phyloP scores from a whole-genome alignment of 1,284 basidiomycete species.

The Ceraceosorus guamensis region DNA sequence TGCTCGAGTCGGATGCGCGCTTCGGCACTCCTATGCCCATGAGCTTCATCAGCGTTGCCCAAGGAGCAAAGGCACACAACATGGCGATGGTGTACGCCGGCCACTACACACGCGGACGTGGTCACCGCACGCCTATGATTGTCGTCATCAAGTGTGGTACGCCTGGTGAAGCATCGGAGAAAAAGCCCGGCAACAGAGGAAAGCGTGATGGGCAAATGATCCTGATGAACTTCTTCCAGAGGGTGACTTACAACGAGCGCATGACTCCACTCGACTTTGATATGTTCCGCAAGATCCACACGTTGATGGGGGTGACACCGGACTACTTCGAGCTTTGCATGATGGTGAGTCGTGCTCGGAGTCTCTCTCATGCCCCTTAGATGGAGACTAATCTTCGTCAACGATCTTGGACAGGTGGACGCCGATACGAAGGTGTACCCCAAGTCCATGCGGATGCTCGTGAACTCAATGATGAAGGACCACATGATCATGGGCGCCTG shows the following conservation, averaged over 20 bases:
- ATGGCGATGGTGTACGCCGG: constrained; percentile 98
- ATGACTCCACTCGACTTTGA: constrained; percentile 98
- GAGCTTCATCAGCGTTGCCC: constrained; percentile 84
- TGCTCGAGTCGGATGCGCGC: constrained; percentile 85
- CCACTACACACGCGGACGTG: constrained; percentile 68
- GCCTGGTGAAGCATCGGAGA: constrained; percentile 62
- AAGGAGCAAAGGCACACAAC: constrained; percentile 81
- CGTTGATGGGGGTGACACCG: constrained; percentile 96
- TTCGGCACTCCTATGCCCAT: constrained; percentile 95
- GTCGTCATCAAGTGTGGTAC: constrained; percentile 95
- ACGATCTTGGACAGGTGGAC: constrained; percentile 64
- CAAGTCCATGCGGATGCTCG: constrained; percentile 30
- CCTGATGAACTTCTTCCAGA: constrained; percentile 98
- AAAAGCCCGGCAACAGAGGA: constrained; percentile 95
- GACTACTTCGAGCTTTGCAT: constrained; percentile 96
- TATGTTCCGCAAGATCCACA: constrained; percentile 90
- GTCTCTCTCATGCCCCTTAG: not conserved
- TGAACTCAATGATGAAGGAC: constrained; percentile 90
- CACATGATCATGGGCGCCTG: constrained; percentile 98
- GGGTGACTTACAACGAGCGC: constrained; percentile 96
- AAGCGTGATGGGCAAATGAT: constrained; percentile 98
- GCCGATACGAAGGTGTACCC: constrained; percentile 63
- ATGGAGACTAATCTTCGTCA: not conserved
- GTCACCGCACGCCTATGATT: constrained; percentile 86
- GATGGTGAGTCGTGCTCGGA: constrained; percentile 62